Evolutionary conservation across 2,329 filamentous ascomycete genomes (phyloP).

Genomic region (Colletotrichum sublineola): DNA sequence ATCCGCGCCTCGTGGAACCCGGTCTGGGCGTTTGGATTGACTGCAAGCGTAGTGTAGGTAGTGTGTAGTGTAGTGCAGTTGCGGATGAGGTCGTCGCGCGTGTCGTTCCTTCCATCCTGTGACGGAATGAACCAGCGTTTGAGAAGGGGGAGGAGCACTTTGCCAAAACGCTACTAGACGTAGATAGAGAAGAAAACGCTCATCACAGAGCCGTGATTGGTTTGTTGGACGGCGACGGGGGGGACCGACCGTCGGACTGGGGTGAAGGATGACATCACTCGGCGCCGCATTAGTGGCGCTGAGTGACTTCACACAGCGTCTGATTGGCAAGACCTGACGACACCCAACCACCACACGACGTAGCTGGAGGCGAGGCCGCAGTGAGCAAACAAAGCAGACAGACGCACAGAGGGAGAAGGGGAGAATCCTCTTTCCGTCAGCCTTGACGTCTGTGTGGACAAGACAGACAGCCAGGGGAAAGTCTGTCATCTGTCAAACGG

Average conservation of each 20-base stretch:
- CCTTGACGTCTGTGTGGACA: constrained; percentile 39
- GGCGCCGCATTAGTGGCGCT: constrained; percentile 35
- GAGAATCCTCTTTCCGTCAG: constrained; percentile 32
- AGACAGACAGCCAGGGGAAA: background rate
- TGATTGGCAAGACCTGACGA: constrained; percentile 40
- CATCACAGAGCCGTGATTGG: constrained; percentile 23
- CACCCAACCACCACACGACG: constrained; percentile 33
- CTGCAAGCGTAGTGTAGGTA: background rate
- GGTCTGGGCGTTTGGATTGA: constrained; percentile 3
- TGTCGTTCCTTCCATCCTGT: constrained; percentile 34
- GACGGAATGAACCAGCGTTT: constrained; percentile 41
- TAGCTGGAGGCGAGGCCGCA: constrained; percentile 26
- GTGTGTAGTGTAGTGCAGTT: background rate
- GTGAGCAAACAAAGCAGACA: background rate
- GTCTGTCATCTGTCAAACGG: background rate
- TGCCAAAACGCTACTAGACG: constrained; percentile 36
- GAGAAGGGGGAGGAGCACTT: constrained; percentile 23
- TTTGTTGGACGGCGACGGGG: background rate
- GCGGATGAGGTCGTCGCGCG: constrained; percentile 37
- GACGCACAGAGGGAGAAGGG: constrained; percentile 7
- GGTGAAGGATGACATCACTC: constrained; percentile 34
- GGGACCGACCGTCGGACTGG: constrained; percentile 28
- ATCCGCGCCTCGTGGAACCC: constrained; percentile 20
- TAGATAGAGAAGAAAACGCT: constrained; percentile 30
- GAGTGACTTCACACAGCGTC: constrained; percentile 36